Evolutionary conservation across 192 early-diverging fungal species (phyloP).

Genomic region (Podila clonocystis): DNA sequence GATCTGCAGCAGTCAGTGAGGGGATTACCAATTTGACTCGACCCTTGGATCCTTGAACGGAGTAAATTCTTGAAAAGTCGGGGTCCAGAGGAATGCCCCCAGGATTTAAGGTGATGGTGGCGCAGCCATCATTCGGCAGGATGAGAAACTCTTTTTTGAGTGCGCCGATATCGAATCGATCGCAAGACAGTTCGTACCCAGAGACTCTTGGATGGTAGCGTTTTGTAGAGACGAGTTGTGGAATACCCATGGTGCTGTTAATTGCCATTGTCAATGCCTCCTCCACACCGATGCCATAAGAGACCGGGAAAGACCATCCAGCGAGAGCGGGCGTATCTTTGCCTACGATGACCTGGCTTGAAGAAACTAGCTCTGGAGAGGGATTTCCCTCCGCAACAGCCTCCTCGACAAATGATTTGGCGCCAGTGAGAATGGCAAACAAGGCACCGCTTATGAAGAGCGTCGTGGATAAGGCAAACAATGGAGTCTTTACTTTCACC

Average conservation of each 20-base stretch:
- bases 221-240: neutral
- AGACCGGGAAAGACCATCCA: neutral
- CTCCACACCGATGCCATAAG: neutral
- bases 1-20: neutral
- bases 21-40: constrained; percentile 7
- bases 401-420: neutral
- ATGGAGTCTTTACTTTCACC: neutral
- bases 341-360: constrained; percentile 1
- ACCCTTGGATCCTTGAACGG: constrained; percentile 1
- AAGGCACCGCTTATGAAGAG: neutral
- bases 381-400: neutral
- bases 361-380: neutral
- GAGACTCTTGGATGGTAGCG: constrained; percentile 4
- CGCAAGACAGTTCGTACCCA: neutral
- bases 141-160: neutral
- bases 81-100: too few relatives aligned
- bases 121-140: neutral
- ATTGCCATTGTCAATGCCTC: constrained; percentile 3
- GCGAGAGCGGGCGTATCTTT: too few relatives aligned
- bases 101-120: neutral
- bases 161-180: neutral
- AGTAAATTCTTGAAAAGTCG: neutral
- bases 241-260: neutral
- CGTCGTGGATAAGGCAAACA: neutral
- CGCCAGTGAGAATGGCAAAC: neutral